Percentiles rank a stretch among this genome's conserved stretches.
Evolutionary conservation across 768 basidiomycete species (phyloP).

Genomic region (Lactifluus volemus): DNA sequence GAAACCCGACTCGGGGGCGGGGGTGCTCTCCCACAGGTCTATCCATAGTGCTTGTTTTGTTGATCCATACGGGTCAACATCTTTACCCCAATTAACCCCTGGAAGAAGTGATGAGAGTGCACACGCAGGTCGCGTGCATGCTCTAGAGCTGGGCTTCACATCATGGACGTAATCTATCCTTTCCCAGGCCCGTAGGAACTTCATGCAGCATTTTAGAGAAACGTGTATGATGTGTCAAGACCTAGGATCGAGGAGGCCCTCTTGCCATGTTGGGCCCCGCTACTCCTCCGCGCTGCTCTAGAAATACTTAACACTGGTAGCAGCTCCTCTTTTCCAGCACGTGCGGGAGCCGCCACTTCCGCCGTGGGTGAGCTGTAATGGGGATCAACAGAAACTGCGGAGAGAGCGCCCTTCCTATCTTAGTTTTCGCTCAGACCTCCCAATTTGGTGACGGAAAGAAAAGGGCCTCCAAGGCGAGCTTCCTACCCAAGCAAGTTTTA

Average conservation of each 20-base stretch:
- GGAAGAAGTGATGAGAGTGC: constrained; percentile 2
- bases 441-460: constrained; percentile 15
- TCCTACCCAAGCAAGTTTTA: constrained; percentile 5
- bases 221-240: constrained; percentile 16
- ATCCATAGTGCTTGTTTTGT: neutral
- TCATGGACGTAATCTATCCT: constrained; percentile 16
- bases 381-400: neutral
- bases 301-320: neutral
- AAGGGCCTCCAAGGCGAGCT: neutral
- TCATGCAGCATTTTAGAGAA: constrained; percentile 6
- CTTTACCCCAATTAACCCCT: neutral
- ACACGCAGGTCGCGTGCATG: neutral
- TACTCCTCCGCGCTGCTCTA: constrained; percentile 3
- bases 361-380: neutral
- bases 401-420: neutral
- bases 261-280: constrained; percentile 10
- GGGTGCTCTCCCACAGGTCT: neutral
- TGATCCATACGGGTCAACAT: neutral
- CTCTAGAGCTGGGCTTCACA: neutral
- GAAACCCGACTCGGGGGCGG: neutral
- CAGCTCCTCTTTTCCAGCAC: neutral
- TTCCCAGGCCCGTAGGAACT: constrained; percentile 5
- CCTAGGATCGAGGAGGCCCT: constrained; percentile 2
- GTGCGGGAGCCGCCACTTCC: neutral
- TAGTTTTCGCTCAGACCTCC: neutral